A percentile compares a stretch with the other conserved stretches of the same genome.
Conservation (phyloP, 768 basidiomycete species). For the Boletellus sp. region DNA sequence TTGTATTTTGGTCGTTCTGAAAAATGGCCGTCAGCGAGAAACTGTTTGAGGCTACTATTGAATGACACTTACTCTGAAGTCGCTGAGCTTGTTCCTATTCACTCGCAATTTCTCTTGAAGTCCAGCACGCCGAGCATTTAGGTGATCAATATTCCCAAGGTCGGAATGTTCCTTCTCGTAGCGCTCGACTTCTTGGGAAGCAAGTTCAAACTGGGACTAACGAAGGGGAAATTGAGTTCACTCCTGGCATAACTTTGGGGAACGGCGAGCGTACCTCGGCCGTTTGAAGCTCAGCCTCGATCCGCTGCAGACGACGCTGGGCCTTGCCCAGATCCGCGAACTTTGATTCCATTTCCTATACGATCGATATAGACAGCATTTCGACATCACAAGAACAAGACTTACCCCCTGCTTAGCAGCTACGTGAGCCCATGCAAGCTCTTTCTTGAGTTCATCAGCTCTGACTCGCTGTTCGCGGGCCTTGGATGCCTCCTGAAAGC, state of each 20-base stretch:
- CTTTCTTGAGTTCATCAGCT: slow-evolving; percentile 67
- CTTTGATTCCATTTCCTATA: slow-evolving; percentile 44
- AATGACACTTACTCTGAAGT: slow-evolving; percentile 40
- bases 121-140: slow-evolving; percentile 37
- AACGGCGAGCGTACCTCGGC: slow-evolving; percentile 35
- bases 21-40: neutral
- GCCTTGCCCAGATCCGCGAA: slow-evolving; percentile 39
- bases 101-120: slow-evolving; percentile 40
- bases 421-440: slow-evolving; percentile 88
- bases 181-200: slow-evolving; percentile 34
- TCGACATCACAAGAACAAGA: neutral
- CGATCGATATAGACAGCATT: neutral
- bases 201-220: slow-evolving; percentile 34
- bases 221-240: neutral
- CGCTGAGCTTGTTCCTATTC: slow-evolving; percentile 42
- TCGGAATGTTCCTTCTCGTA: slow-evolving; percentile 39
- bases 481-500: slow-evolving; percentile 70
- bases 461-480: slow-evolving; percentile 68
- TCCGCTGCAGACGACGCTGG: slow-evolving; percentile 36
- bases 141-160: slow-evolving; percentile 46
- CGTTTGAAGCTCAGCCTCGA: slow-evolving; percentile 36
- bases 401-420: slow-evolving; percentile 62
- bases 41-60: neutral
- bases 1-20: slow-evolving; percentile 50
- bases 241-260: neutral